A percentile compares a stretch with the other conserved stretches of the same genome.
phyloP scores from a whole-genome alignment of 495 filamentous ascomycete genomes.

The Xylaria venustula region DNA sequence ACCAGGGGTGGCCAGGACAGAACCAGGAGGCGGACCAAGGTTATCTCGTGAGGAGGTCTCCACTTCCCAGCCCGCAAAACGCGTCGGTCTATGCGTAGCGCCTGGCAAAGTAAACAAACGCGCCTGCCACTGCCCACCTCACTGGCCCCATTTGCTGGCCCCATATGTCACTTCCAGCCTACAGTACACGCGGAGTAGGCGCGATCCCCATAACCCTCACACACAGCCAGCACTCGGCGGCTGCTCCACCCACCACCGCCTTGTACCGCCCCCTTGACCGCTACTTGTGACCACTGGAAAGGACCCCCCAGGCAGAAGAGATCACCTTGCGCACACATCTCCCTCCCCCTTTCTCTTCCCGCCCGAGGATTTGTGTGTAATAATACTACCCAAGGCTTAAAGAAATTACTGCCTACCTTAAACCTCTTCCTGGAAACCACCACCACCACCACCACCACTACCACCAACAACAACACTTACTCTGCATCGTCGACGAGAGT shows the following conservation, averaged over 20 bases:
- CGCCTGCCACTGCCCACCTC: neutral
- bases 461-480: neutral
- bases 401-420: constrained; percentile 2
- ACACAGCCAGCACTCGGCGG: no score
- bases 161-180: constrained; percentile 12
- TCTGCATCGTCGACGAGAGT: constrained; percentile 7
- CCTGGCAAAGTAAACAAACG: constrained; percentile 18
- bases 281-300: constrained; percentile 10
- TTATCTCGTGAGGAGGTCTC: constrained; percentile 1
- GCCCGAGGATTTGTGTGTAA: neutral
- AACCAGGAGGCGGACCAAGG: neutral
- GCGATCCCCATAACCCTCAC: constrained; percentile 4
- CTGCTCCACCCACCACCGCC: no score
- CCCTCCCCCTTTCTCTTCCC: constrained; percentile 1
- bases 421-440: neutral
- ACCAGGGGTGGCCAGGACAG: neutral
- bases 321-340: constrained; percentile 4
- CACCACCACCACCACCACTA: neutral
- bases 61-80: constrained; percentile 14
- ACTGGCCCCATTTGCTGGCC: neutral
- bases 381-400: constrained; percentile 6
- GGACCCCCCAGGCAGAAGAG: neutral
- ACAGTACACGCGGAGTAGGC: constrained; percentile 5
- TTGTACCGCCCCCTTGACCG: constrained; percentile 17
- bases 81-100: constrained; percentile 6